Evolutionary conservation across 192 early-diverging fungal species (phyloP), one percentile per base, ranked within the genome.

Genomic region (Dissophora globulifera): DNA sequence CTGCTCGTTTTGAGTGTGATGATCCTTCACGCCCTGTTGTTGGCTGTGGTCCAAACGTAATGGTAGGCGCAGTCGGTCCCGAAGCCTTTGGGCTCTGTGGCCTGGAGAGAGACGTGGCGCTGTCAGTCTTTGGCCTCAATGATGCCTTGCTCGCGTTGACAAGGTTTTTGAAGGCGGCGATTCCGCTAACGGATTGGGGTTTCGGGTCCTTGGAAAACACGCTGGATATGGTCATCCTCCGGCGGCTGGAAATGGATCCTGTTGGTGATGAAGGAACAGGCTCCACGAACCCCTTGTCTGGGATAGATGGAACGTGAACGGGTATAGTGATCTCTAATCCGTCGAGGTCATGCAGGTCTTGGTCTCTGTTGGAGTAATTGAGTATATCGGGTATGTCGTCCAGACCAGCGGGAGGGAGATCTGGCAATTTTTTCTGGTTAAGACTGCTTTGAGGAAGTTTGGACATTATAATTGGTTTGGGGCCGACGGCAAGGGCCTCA

Each of bases 201-300:
- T 69, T 69, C 19, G 67, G 26, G 11, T 69, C 67, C n/a, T 69
- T 69, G 17, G 67, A 60, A 12, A 69, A 69, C 8, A 69, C 48
- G 4, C 51, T 35, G 0, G 46, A 50, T 1, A 69, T 61, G 6
- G 67, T 69, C 58, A 60, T 61, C 38, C 67, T 31, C 29, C 67
- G 16, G 27, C 33, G 47, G 2, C 49, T 17, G 19, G 51, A 25
- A 8, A 27, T 47, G 2, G 41, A 32, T n/a, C 41, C 26, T 26
- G 58, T 25, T 15, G 30, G 31, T 8, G 58, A 30, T 46, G 57
- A 27, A 2, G 43, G 13, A 4, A 45, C 43, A 15, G 26, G 11
- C 0, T 35, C 46, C 16, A 10, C 9, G 13, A 4, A 2, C 11
- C 41, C 47, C 11, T 50, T 40, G 6, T 50, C 48, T 17, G 46